Percentiles rank a stretch among this genome's conserved stretches.
These are phyloP conservation scores for Stagonosporopsis cucurbitacearum DNA, from an alignment of 2,329 filamentous ascomycete genomes.

Conservation along the genomic window DNA sequence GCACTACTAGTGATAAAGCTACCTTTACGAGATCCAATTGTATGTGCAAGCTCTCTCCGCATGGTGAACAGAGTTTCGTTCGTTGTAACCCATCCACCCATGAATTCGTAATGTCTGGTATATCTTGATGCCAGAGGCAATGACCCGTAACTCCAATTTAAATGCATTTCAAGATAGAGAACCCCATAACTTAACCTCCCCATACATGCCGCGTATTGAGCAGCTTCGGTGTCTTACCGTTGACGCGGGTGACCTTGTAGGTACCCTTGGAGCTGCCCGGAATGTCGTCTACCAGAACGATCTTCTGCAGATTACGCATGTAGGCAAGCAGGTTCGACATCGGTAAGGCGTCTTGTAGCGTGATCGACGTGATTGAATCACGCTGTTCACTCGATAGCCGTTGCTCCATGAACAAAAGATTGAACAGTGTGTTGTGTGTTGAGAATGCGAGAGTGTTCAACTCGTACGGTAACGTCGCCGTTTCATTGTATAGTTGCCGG, in stretches of 20 bases:
- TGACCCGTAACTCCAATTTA: constrained; percentile 1
- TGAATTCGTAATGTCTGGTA: constrained; percentile 7
- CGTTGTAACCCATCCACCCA: background rate
- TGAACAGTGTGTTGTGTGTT: constrained; percentile 33
- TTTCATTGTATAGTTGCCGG: constrained; percentile 41
- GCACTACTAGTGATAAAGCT: background rate
- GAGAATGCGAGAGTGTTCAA: constrained; percentile 34
- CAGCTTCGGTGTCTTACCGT: constrained; percentile 24
- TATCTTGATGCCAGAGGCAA: constrained; percentile 2
- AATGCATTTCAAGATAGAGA: background rate
- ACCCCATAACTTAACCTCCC: constrained; percentile 3
- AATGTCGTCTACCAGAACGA: constrained; percentile 21
- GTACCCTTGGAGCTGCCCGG: constrained; percentile 18
- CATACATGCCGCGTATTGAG: constrained; percentile 18
- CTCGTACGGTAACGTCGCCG: constrained; percentile 33
- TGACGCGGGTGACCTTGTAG: constrained; percentile 25
- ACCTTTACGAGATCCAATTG: background rate
- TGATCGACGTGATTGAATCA: constrained; percentile 28
- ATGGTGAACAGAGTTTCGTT: background rate
- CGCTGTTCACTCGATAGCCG: constrained; percentile 30
- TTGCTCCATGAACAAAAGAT: constrained; percentile 35
- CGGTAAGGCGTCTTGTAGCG: constrained; percentile 26
- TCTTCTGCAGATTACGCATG: constrained; percentile 31
- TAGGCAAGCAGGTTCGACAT: constrained; percentile 22
- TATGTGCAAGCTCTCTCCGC: background rate